Percentiles rank a stretch among this genome's conserved stretches.
Conservation (phyloP, 441 rosid species). For the Corymbia calophylla region DNA sequence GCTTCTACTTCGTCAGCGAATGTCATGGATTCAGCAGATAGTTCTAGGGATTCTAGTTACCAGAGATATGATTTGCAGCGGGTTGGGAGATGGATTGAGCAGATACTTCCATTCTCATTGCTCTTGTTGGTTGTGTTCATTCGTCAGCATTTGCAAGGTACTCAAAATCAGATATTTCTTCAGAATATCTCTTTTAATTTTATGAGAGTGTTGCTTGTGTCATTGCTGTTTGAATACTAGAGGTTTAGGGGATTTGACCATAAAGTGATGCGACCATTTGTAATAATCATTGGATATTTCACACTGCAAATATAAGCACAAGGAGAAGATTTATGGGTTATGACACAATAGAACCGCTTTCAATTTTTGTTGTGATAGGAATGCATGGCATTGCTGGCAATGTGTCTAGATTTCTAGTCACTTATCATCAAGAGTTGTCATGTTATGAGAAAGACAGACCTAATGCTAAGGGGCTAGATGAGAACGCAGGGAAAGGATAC, state of each 20-base stretch:
- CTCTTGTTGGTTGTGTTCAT: conserved; percentile 51
- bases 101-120: conserved; percentile 54
- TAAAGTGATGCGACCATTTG: not conserved
- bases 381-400: not conserved
- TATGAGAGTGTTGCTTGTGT: not conserved
- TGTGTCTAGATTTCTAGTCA: not conserved
- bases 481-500: not conserved
- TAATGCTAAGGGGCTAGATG: not conserved
- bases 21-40: not conserved
- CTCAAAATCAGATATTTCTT: not conserved
- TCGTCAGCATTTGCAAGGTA: conserved; percentile 66
- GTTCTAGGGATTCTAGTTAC: conserved; percentile 27
- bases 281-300: not conserved
- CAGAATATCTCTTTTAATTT: not conserved
- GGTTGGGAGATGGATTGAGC: conserved; percentile 55
- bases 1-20: not conserved
- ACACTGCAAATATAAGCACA: not conserved
- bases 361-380: not conserved
- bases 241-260: not conserved
- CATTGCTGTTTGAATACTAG: not conserved
- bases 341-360: not conserved
- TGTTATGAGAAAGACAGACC: not conserved
- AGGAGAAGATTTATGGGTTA: not conserved
- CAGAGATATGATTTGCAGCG: conserved; percentile 56
- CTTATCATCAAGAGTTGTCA: not conserved